Base-by-base conservation (phyloP, 768 basidiomycete species). In the Mycena kentingensis region DNA sequence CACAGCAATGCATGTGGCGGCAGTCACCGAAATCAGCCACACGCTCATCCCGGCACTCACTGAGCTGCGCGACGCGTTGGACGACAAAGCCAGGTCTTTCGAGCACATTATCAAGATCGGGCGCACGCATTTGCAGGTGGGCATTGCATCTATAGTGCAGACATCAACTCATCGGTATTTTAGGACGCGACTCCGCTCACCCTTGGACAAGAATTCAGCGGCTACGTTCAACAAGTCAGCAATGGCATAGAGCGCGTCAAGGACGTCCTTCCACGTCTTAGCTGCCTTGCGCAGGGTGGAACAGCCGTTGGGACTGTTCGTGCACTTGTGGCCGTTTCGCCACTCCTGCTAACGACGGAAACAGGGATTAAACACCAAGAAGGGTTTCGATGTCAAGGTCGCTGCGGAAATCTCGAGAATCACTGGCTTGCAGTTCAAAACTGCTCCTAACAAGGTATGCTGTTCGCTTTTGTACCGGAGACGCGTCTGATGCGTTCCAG, bases 1-100 rank as follows among this genome's bases (percentile, higher is more conserved):
- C 7, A 99, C 97, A 22, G 97, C 88, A 12, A 99, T 99, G 97
- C 97, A 99, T 71, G 84, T 99, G 52, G 93, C 97, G 34, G 93
- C 93, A 29, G 94, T 96, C 31, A 86, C 83, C 22, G 97, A 98
- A 70, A 82, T 99, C 60, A 79, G 81, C 67, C 72, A 79, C 24
- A 79, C 81, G 35, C 78, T 99, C 42, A 70, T 99, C 52, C 97
- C 97, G 31, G 93, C 95, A 22, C 75, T 99, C 25, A 79, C 77
- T 31, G 86, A 88, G 66, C 82, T 99, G 32, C 86, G 86, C 43
- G 86, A 90, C 68, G 93, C 90, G 5, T 76, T 99, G 43, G 81
- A 88, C 50, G 82, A 76, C 52, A 99, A 98, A 75, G 74, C 87
- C 12, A 83, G 87, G 61, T 79, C 77, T 1, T 99, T 98, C 67